Percentiles rank a stretch among this genome's conserved stretches.
phyloP scores from a whole-genome alignment of 768 basidiomycete species.

The Tulasnella sp. region DNA sequence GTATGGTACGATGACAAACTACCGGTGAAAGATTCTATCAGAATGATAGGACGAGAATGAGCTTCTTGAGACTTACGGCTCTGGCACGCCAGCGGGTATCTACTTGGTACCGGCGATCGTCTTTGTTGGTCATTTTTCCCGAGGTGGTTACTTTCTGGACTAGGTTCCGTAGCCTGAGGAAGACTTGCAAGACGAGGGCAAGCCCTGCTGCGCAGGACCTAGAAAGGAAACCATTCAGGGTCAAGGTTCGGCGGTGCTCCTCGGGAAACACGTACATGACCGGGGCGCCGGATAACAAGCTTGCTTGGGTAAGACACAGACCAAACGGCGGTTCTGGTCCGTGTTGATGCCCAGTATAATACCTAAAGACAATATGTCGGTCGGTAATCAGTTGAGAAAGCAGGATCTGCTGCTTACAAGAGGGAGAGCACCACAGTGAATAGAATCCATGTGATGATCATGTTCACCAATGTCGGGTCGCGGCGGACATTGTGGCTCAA shows the following conservation, averaged over 20 bases:
- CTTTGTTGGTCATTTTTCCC: neutral
- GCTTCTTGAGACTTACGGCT: neutral
- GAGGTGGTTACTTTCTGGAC: neutral
- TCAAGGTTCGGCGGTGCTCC: neutral
- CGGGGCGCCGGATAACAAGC: neutral
- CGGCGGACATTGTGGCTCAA: slow-evolving; percentile 4
- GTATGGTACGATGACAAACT: slow-evolving; percentile 7
- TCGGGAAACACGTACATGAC: neutral
- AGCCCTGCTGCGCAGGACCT: slow-evolving; percentile 7
- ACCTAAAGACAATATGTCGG: neutral
- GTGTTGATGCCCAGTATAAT: slow-evolving; percentile 1
- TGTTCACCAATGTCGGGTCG: slow-evolving; percentile 1
- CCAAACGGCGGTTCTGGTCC: slow-evolving; percentile 10
- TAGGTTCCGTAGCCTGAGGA: slow-evolving; percentile 5
- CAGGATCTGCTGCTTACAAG: neutral
- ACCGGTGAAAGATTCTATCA: neutral
- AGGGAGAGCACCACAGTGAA: slow-evolving; percentile 5
- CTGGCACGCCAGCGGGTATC: slow-evolving; percentile 1
- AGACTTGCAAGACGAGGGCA: slow-evolving; percentile 2
- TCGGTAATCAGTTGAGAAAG: neutral
- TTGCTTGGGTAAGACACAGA: slow-evolving; percentile 6
- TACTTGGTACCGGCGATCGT: neutral
- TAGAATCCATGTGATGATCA: slow-evolving; percentile 8
- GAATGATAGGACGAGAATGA: neutral
- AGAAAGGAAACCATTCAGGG: neutral